Conservation (phyloP, 345 rosid species). For the Brassica carinata region DNA sequence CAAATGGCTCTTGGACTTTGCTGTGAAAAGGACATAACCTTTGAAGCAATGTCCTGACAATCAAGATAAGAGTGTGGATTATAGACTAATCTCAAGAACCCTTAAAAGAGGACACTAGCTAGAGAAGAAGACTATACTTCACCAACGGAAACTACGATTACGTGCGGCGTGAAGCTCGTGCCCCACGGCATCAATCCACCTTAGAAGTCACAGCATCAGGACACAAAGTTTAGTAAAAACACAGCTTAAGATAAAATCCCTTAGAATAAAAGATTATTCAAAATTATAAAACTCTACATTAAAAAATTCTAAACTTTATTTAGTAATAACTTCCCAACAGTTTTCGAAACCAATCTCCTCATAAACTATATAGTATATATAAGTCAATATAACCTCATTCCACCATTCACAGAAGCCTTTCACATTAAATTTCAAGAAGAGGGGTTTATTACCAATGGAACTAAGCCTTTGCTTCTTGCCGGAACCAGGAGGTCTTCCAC, state of each 20-base stretch:
- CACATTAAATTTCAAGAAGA: no score
- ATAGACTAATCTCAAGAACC: not conserved
- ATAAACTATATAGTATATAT: not conserved
- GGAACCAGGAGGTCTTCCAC: slow-evolving; percentile 90
- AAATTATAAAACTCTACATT: not conserved
- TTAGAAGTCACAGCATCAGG: not conserved
- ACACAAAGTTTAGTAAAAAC: not conserved
- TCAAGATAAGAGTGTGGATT: not conserved
- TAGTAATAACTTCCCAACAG: slow-evolving; percentile 21
- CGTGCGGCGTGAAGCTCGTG: slow-evolving; percentile 83
- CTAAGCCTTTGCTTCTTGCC: slow-evolving; percentile 77
- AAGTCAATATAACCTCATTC: not conserved
- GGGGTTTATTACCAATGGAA: slow-evolving; percentile 57
- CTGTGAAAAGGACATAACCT: slow-evolving; percentile 74
- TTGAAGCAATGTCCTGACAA: slow-evolving; percentile 52
- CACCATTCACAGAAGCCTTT: not conserved
- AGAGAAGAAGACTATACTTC: slow-evolving; percentile 49
- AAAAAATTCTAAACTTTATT: slow-evolving; percentile 19
- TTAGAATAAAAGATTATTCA: slow-evolving; percentile 16
- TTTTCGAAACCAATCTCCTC: slow-evolving; percentile 8
- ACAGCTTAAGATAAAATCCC: not conserved
- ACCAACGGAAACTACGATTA: slow-evolving; percentile 69
- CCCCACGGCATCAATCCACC: slow-evolving; percentile 37
- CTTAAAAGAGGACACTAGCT: not conserved
- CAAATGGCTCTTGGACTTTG: slow-evolving; percentile 90